A percentile compares a stretch with the other conserved stretches of the same genome.
Conservation (phyloP, 129 eudicot species). For the Mikania micrantha region DNA sequence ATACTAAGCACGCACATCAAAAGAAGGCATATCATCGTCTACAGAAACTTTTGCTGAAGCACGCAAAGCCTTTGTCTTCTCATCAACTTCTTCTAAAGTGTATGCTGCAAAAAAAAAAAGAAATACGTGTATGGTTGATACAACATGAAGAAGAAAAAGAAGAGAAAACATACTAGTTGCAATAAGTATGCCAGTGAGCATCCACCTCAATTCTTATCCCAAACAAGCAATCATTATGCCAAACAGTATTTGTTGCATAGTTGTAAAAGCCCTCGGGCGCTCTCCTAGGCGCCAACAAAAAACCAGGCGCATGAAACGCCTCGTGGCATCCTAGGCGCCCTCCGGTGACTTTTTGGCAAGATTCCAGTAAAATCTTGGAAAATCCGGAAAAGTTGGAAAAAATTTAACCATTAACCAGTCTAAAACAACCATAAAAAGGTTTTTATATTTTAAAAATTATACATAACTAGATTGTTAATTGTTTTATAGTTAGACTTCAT, state of each 20-base stretch:
- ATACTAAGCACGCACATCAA: conserved; percentile 42
- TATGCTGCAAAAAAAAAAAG: conserved; percentile 47
- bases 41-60: conserved; percentile 45
- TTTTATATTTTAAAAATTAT: no score
- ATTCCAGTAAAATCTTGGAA: no score
- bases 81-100: conserved; percentile 56
- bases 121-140: conserved; percentile 1
- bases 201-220: background rate
- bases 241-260: background rate
- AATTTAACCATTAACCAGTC: no score
- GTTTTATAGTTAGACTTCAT: no score
- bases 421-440: no score
- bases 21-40: conserved; percentile 45
- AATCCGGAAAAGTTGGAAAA: no score
- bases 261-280: no score
- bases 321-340: no score
- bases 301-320: no score
- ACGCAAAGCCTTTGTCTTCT: conserved; percentile 58
- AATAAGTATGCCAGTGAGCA: background rate
- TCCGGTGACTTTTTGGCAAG: no score
- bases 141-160: background rate
- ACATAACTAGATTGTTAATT: no score
- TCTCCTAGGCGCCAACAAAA: no score
- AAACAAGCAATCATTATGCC: conserved; percentile 6
- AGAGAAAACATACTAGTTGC: conserved; percentile 9